phyloP scores from a whole-genome alignment of 1,284 basidiomycete genomes.

The Rhodotorula sp. region DNA sequence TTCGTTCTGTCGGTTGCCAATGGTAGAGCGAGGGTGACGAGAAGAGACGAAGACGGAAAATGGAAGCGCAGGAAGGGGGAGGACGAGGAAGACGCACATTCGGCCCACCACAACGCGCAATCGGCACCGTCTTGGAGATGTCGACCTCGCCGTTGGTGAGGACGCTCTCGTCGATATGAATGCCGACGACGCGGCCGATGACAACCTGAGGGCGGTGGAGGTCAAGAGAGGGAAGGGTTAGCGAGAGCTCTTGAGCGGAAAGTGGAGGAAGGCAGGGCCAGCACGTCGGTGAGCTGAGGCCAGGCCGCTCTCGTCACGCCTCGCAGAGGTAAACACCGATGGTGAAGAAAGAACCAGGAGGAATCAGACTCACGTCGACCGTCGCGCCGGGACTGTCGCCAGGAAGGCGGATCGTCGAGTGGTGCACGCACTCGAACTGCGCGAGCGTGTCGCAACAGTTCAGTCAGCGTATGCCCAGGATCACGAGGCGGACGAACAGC shows the following conservation, averaged over 20 bases:
- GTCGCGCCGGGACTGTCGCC: not conserved
- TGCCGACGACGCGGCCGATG: conserved; percentile 4
- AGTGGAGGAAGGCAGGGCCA: not conserved
- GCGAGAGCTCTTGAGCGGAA: no score
- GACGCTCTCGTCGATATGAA: conserved; percentile 1
- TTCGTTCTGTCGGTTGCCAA: no score
- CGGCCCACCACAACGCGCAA: not conserved
- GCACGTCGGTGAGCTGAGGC: not conserved
- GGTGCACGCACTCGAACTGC: conserved; percentile 4
- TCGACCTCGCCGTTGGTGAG: conserved; percentile 3
- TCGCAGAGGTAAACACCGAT: no score
- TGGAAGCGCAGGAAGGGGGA: not conserved
- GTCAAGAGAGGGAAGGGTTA: not conserved
- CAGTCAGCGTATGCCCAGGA: no score
- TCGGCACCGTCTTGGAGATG: not conserved
- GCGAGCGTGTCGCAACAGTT: not conserved
- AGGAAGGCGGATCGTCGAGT: not conserved
- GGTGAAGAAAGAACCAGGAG: not conserved
- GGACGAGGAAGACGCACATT: not conserved
- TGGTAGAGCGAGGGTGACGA: not conserved
- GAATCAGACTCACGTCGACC: not conserved
- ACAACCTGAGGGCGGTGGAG: not conserved
- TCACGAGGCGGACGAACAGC: not conserved
- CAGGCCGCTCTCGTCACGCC: no score
- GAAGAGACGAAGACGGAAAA: not conserved